phyloP scores from a whole-genome alignment of 805 yeast genomes.

The Myxozyma kluyveri region DNA sequence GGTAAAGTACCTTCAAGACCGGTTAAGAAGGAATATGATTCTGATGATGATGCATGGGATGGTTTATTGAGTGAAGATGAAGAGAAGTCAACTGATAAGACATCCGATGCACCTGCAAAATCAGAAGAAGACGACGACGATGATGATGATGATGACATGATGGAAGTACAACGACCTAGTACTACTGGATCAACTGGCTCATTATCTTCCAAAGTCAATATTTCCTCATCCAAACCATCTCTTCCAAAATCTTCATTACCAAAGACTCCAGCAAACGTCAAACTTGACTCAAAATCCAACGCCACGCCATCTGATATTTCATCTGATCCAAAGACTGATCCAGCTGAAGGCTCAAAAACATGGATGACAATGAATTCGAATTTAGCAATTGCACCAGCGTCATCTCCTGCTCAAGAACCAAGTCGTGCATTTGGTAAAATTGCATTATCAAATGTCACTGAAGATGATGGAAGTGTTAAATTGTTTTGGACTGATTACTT shows the following conservation, averaged over 20 bases:
- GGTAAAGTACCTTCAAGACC: background rate
- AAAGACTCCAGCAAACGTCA: background rate
- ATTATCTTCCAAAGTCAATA: conserved; percentile 11
- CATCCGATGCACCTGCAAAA: conserved; percentile 1
- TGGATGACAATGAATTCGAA: conserved; percentile 20
- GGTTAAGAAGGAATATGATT: conserved; percentile 1
- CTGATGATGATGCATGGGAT: conserved; percentile 18
- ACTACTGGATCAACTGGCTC: background rate
- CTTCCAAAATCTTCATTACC: background rate
- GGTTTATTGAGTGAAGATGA: background rate
- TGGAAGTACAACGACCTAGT: conserved; percentile 20
- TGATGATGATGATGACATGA: conserved; percentile 25
- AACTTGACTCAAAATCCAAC: background rate
- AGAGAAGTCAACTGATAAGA: background rate
- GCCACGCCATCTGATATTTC: background rate
- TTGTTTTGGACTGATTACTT: conserved; percentile 90
- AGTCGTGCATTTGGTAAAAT: conserved; percentile 27
- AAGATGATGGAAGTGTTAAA: conserved; percentile 51
- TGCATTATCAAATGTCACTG: conserved; percentile 39
- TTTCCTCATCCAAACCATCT: conserved; percentile 10
- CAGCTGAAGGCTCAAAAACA: conserved; percentile 6
- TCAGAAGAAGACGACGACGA: no score
- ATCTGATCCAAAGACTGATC: background rate
- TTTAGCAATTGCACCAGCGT: conserved; percentile 9
- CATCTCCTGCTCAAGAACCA: conserved; percentile 16